phyloP scores from a whole-genome alignment of 140 eudicot genomes.

The Bidens hawaiensis region DNA sequence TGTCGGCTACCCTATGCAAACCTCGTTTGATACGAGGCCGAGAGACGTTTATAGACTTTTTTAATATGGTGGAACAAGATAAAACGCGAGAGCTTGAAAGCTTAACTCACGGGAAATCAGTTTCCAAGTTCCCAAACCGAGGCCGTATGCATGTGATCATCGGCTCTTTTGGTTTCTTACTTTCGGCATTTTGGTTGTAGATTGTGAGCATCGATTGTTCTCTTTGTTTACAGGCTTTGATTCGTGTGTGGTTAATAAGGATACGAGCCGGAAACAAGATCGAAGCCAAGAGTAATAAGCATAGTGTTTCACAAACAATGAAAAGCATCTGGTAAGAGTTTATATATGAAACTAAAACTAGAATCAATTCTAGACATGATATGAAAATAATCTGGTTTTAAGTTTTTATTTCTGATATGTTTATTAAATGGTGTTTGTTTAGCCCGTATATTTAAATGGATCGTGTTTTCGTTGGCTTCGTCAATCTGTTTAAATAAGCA shows the following conservation, averaged over 20 bases:
- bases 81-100: constrained; percentile 47
- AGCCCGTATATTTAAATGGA: neutral
- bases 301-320: constrained; percentile 8
- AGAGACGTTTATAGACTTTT: constrained; percentile 45
- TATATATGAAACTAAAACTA: neutral
- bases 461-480: neutral
- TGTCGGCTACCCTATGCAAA: constrained; percentile 26
- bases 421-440: neutral
- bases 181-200: neutral
- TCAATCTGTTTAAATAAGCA: neutral
- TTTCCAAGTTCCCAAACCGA: constrained; percentile 55
- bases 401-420: too few species aligned
- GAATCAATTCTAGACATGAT: too few species aligned
- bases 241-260: constrained; percentile 37
- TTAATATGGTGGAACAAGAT: constrained; percentile 44
- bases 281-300: constrained; percentile 29
- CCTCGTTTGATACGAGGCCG: constrained; percentile 53
- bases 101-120: constrained; percentile 34
- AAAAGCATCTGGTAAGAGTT: constrained; percentile 29
- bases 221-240: constrained; percentile 53
- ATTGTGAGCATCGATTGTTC: neutral
- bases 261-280: constrained; percentile 12
- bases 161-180: neutral
- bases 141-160: constrained; percentile 60
- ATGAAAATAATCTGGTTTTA: too few species aligned